Evolutionary conservation across 202 grass and related monocot genomes (phyloP), one percentile per base, ranked within the genome.

Genomic region (Setaria italica): DNA sequence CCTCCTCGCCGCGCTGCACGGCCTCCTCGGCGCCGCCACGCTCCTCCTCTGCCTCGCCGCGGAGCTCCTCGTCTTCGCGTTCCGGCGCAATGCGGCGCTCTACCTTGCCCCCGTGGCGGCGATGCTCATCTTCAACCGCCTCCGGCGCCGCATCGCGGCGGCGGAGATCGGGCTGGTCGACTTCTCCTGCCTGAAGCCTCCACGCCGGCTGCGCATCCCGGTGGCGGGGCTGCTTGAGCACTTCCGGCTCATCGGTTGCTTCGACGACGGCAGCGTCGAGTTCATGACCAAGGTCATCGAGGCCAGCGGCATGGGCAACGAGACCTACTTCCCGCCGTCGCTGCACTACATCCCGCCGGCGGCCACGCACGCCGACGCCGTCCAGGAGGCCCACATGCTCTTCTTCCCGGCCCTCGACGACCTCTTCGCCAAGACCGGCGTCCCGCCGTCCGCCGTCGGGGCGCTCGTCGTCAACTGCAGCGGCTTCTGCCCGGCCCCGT

Each of bases 401-500:
- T 89, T 95, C 74, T 88, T 95, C 83, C 88, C 88, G 1, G 76
- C 86, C 3, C 75, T 97, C 11, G 86, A 97, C 72, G 87, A 87
- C 29, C 95, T 97, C 29, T 92, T 97, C 76, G 43, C 59, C 30
- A 89, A 72, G 85, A 70, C 88, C 6, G 51, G 74, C 16, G 88
- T 97, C 12, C 42, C 82, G 34, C 90, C 90, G 16, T 71, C 55
- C 0, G 39, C 75, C 16, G 62, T 97, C 1, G 95, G 90, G 10
- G 89, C 82, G 37, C 46, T 97, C 64, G 67, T 93, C 39, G 87
- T 94, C 53, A 97, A 93, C 87, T 97, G 92, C 85, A 94, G 95
- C 70, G 86, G 90, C 0, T 92, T 97, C 74, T 92, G 90, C 85
- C 56, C 92, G 0, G 67, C 90, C 2, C 90, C 92, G 20, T 94